A percentile compares a stretch with the other conserved stretches of the same genome.
These are phyloP conservation scores for Trichosanthes truncata DNA, from an alignment of 306 rosid species.

Conservation along the genomic window DNA sequence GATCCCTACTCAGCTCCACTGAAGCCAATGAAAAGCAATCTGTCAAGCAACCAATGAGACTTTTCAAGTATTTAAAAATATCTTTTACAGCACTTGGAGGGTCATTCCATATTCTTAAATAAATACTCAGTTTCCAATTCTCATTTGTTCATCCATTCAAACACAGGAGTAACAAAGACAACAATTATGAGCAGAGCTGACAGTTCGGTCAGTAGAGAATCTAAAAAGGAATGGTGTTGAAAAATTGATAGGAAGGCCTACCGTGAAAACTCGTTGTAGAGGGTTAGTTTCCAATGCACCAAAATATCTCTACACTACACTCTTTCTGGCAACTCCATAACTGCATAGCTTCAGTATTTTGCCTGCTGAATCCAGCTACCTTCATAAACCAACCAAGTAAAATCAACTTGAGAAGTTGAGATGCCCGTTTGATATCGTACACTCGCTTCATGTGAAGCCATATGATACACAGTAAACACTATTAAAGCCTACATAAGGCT, in stretches of 20 bases:
- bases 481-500: neutral
- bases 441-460: neutral
- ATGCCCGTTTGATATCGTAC: neutral
- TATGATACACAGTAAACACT: neutral
- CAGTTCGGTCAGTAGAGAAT: neutral
- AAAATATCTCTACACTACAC: neutral
- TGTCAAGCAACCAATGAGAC: neutral
- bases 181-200: neutral
- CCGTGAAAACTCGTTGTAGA: conserved; percentile 3
- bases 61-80: no score
- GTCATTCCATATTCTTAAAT: no score
- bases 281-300: neutral
- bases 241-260: neutral
- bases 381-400: neutral
- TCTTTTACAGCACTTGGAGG: neutral
- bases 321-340: neutral
- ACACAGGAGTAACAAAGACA: neutral
- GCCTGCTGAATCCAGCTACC: neutral
- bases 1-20: neutral
- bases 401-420: neutral
- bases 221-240: neutral
- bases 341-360: neutral
- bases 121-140: neutral
- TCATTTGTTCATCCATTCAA: neutral
- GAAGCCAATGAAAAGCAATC: neutral